Percentiles rank a stretch among this genome's conserved stretches.
Evolutionary conservation across 108 stramenopile genomes (phyloP).

Genomic region (Nitzschia sp.): DNA sequence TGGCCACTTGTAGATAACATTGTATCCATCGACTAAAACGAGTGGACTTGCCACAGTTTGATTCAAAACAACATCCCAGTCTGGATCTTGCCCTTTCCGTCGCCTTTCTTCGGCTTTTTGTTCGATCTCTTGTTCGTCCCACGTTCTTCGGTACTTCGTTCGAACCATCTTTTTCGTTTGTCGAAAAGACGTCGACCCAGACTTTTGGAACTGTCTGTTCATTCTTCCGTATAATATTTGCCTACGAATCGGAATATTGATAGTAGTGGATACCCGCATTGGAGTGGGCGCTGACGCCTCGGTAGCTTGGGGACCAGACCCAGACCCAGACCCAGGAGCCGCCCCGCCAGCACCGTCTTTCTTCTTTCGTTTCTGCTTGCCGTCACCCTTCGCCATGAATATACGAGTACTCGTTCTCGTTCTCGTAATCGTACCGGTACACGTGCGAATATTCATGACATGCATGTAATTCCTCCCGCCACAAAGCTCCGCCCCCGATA

Average conservation of each 20-base stretch:
- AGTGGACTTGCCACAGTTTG: conserved; percentile 60
- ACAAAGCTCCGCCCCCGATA: too few species aligned
- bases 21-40: conserved; percentile 87
- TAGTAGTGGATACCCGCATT: conserved; percentile 59
- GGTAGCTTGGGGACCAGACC: conserved; percentile 4
- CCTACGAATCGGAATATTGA: conserved; percentile 72
- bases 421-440: too few species aligned
- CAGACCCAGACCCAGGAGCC: conserved; percentile 12
- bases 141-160: conserved; percentile 61
- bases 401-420: too few species aligned
- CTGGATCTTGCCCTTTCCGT: conserved; percentile 61
- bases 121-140: conserved; percentile 72
- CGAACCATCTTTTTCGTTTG: conserved; percentile 39
- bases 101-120: conserved; percentile 49
- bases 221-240: conserved; percentile 72
- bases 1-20: conserved; percentile 83
- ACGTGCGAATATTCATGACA: too few species aligned
- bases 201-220: conserved; percentile 52
- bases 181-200: conserved; percentile 53
- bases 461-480: too few species aligned
- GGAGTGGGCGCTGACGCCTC: conserved; percentile 11
- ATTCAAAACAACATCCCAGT: conserved; percentile 85
- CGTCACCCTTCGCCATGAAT: conserved; percentile 79
- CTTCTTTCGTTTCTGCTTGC: conserved; percentile 72
- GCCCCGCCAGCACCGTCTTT: not conserved